A percentile compares a stretch with the other conserved stretches of the same genome.
Conservation (phyloP, 306 rosid genomes). For the Cicer chorassanicum region DNA sequence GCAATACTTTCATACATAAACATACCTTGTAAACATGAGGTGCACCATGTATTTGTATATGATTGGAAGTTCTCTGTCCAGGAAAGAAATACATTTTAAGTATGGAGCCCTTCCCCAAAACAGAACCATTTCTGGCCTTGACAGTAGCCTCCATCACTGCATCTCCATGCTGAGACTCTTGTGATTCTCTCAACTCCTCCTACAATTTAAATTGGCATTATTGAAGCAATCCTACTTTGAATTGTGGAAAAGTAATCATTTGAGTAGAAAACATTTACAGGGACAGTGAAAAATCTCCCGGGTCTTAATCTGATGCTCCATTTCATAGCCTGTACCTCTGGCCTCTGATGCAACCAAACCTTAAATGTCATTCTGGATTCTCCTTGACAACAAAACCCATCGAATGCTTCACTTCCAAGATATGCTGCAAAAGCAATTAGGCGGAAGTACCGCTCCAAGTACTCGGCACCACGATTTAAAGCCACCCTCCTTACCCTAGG, state of each 20-base stretch:
- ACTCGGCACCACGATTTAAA: constrained; percentile 87
- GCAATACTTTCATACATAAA: constrained; percentile 36
- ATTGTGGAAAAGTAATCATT: not conserved
- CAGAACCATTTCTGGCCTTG: constrained; percentile 76
- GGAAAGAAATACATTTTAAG: constrained; percentile 95
- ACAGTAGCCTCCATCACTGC: constrained; percentile 87
- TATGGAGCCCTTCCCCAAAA: constrained; percentile 89
- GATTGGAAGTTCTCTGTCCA: constrained; percentile 86
- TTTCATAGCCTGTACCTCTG: constrained; percentile 92
- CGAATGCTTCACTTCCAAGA: constrained; percentile 93
- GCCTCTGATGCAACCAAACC: constrained; percentile 84
- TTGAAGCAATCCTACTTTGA: constrained; percentile 8
- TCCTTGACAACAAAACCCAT: constrained; percentile 81
- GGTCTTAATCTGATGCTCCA: constrained; percentile 91
- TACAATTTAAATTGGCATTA: constrained; percentile 50
- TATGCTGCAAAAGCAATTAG: constrained; percentile 94
- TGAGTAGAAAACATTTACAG: constrained; percentile 57
- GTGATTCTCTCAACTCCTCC: constrained; percentile 84
- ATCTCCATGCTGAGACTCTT: constrained; percentile 91
- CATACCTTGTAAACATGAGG: constrained; percentile 84
- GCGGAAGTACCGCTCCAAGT: constrained; percentile 87
- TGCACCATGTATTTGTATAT: constrained; percentile 80
- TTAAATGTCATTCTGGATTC: constrained; percentile 74
- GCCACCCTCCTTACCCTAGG: constrained; percentile 93
- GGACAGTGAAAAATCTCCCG: constrained; percentile 82